These are phyloP conservation scores for Hymenoscyphus linearis DNA, from an alignment of 2,329 filamentous ascomycete genomes.

Conservation along the genomic window DNA sequence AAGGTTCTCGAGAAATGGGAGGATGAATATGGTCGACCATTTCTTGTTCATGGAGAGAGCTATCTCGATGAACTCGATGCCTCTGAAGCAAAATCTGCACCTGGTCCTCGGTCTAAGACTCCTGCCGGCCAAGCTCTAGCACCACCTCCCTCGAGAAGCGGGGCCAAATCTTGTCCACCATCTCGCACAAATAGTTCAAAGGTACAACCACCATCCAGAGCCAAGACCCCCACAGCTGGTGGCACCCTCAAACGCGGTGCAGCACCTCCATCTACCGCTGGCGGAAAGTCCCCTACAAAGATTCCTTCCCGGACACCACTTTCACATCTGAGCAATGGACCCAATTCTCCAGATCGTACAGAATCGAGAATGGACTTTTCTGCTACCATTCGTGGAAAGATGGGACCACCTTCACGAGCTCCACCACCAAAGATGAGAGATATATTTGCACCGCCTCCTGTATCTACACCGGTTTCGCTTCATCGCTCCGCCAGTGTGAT, in stretches of 20 bases:
- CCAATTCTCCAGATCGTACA: conserved; percentile 75
- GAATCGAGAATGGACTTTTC: conserved; percentile 28
- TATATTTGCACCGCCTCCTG: conserved; percentile 51
- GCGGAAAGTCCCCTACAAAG: conserved; percentile 54
- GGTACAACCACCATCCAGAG: conserved; percentile 23
- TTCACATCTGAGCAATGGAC: conserved; percentile 62
- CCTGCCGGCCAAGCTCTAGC: conserved; percentile 57
- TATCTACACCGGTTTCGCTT: conserved; percentile 46
- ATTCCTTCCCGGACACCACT: conserved; percentile 67
- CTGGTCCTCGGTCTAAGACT: conserved; percentile 68
- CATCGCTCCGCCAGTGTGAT: conserved; percentile 40
- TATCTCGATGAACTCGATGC: conserved; percentile 82
- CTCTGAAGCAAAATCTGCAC: conserved; percentile 51
- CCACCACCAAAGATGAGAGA: conserved; percentile 93
- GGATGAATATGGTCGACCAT: conserved; percentile 87
- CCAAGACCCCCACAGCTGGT: conserved; percentile 51
- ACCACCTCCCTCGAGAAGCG: conserved; percentile 31
- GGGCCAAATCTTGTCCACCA: conserved; percentile 24
- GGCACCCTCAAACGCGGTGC: conserved; percentile 31
- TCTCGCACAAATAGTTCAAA: conserved; percentile 28
- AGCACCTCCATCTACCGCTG: conserved; percentile 18
- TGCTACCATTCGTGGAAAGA: conserved; percentile 35
- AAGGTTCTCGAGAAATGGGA: conserved; percentile 84
- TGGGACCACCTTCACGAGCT: conserved; percentile 55
- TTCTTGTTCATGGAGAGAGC: conserved; percentile 85